phyloP scores from a whole-genome alignment of 768 basidiomycete species.

The Naganishia randhawae region DNA sequence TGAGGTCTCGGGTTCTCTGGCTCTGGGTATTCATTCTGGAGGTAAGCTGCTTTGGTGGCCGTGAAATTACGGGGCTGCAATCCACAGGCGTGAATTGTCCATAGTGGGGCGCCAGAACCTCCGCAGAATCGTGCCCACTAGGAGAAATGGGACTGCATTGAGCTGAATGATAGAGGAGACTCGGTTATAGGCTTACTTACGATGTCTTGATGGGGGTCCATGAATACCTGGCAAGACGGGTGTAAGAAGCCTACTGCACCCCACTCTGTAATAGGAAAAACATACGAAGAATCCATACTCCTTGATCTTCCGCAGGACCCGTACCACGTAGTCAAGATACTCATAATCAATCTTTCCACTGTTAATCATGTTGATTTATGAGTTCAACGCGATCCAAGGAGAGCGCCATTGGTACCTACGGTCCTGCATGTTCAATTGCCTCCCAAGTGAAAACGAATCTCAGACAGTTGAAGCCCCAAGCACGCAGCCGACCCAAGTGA shows the following conservation, averaged over 20 bases:
- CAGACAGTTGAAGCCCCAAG: conserved; percentile 91
- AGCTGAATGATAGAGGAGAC: not conserved
- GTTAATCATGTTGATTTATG: too few relatives aligned
- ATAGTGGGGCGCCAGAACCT: conserved; percentile 57
- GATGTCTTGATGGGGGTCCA: conserved; percentile 94
- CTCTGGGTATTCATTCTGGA: conserved; percentile 83
- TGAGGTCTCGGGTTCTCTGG: conserved; percentile 64
- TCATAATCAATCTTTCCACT: conserved; percentile 60
- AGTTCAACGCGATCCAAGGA: not conserved
- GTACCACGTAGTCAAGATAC: conserved; percentile 86
- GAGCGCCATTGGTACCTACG: conserved; percentile 74
- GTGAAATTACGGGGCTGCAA: conserved; percentile 81
- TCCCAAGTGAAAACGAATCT: conserved; percentile 89
- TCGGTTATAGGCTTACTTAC: conserved; percentile 55
- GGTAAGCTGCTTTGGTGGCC: conserved; percentile 73
- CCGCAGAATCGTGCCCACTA: conserved; percentile 95
- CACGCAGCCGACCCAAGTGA: conserved; percentile 75
- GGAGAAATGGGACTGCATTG: conserved; percentile 6
- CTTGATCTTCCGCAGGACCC: conserved; percentile 83
- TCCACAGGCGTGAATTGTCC: conserved; percentile 65
- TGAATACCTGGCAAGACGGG: conserved; percentile 56
- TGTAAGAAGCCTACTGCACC: not conserved
- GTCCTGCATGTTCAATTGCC: conserved; percentile 84
- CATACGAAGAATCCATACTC: conserved; percentile 63
- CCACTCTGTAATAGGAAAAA: conserved; percentile 61